Base-by-base conservation (phyloP, 2,329 filamentous ascomycete genomes). In the Graphilbum fragrans region DNA sequence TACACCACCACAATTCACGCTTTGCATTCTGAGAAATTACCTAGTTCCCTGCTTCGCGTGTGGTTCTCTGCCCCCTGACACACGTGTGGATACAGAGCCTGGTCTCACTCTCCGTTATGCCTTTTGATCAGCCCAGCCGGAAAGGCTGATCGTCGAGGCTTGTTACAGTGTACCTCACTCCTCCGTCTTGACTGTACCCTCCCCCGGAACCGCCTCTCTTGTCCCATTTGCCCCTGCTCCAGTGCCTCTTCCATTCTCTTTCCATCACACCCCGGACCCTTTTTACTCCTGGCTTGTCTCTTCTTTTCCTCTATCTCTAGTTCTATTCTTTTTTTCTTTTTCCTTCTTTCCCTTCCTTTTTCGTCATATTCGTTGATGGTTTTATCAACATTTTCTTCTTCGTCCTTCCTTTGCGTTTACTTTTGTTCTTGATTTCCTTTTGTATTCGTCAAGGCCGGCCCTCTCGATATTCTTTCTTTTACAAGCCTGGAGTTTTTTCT, bases 41-140 rank as follows among this genome's bases (percentile, higher is more conserved):
- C 23, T 7, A 12, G 23, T 12, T 27, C 23, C 23, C 7, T 27
- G 12, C 23, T 27, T 12, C 23, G 12, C 23, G 12, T 27, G 12
- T 7, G 7, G 7, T 12, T 12, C 23, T 7, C 12, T 7, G 23
- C 12, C 23, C 23, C 23, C 23, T 27, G 23, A 27, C 23, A 27
- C 23, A 27, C 23, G 12, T 27, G 23, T 12, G 23, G 23, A 27
- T 7, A 12, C 23, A 27, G 12, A 27, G n/a, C n/a, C n/a, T n/a
- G n/a, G n/a, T n/a, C n/a, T n/a, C n/a, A n/a, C n/a, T n/a, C 41
- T 49, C 44, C 37, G 20, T 53, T 49, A 53, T 53, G 49, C 50
- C 23, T 23, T 36, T 21, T 33, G 34, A 37, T 41, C 38, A 34
- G 36, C 48, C 21, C 20, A 40, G 37, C 35, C 42, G 37, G 32